Conservation (phyloP, 1,284 basidiomycete species). For the Naganishia sp. region DNA sequence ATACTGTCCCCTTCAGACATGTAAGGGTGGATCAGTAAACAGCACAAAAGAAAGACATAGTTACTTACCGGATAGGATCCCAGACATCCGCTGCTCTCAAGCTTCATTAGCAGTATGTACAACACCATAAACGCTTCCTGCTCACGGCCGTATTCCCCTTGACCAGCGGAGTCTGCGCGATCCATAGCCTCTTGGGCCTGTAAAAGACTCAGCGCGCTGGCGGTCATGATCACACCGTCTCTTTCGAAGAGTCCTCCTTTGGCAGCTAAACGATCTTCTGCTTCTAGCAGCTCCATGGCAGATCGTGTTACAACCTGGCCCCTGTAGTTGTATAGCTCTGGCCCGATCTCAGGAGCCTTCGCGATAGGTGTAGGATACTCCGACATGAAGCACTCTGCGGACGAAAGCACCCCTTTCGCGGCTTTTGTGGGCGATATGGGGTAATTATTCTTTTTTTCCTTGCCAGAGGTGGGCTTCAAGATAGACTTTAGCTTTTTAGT, state of each 20-base stretch:
- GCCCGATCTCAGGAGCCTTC: neutral
- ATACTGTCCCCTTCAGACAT: constrained; percentile 29
- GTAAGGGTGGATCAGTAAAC: neutral
- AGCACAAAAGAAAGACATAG: neutral
- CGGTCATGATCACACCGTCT: constrained; percentile 33
- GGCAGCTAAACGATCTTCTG: constrained; percentile 27
- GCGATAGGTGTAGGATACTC: too few relatives aligned
- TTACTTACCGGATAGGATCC: constrained; percentile 4
- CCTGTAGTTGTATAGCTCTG: constrained; percentile 31
- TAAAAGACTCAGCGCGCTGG: constrained; percentile 31
- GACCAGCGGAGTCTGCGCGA: constrained; percentile 30
- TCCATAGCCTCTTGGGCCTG: constrained; percentile 34
- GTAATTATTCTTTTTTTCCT: neutral
- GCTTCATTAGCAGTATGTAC: neutral
- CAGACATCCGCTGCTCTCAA: neutral
- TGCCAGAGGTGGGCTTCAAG: neutral
- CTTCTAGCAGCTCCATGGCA: constrained; percentile 33
- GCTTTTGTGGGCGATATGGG: neutral
- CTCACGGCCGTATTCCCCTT: constrained; percentile 35
- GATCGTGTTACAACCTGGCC: constrained; percentile 32
- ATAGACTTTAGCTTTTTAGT: constrained; percentile 1
- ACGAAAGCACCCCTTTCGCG: neutral
- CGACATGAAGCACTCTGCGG: constrained; percentile 4
- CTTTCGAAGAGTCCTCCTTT: constrained; percentile 32
- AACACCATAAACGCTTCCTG: neutral